Base-by-base conservation (phyloP, 441 rosid species). In the Bocquillonia castaneifolia region DNA sequence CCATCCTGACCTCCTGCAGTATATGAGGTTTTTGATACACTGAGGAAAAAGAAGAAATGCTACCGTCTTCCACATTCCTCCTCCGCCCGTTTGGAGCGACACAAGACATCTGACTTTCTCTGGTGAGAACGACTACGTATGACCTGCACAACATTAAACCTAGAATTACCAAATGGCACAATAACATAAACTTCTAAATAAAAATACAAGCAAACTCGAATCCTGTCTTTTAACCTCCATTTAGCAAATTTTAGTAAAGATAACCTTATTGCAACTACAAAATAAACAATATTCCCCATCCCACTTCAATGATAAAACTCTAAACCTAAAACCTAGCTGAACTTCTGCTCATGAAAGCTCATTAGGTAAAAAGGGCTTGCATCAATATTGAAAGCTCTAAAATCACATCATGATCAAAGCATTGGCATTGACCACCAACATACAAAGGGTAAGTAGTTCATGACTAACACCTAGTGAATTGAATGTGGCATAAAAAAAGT, bases 41-140 rank as follows among this genome's bases (percentile, higher is more conserved):
- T 70, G 70, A 51, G 73, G 77, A 66, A 66, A 72, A 72, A 81
- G 83, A 82, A 73, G 81, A 81, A 70, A 75, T 63, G 67, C 70
- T 72, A 10, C 76, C 73, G 65, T 77, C 83, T 79, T 82, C 88
- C 81, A 63, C 58, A 44, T 57, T 74, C 83, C 83, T 82, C 81
- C 83, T 73, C 82, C 79, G 68, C 75, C n/a, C 75, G 28, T 63
- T 66, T 67, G 77, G 84, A 79, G 86, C 79, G 78, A 82, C 86
- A 76, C 82, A 23, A 36, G 80, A 83, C 86, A 76, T 70, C 79
- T 52, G 70, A 84, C 88, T 80, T 63, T 85, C 85, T 84, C 83
- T 82, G 84, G 84, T 80, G 93, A 85, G 82, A 78, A 80, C 77
- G 84, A 84, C 84, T 82, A 79, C 66, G 77, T 77, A 80, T 67